These are phyloP conservation scores for Fusarium euwallaceae DNA, from an alignment of 2,329 filamentous ascomycete species.

Conservation along the genomic window DNA sequence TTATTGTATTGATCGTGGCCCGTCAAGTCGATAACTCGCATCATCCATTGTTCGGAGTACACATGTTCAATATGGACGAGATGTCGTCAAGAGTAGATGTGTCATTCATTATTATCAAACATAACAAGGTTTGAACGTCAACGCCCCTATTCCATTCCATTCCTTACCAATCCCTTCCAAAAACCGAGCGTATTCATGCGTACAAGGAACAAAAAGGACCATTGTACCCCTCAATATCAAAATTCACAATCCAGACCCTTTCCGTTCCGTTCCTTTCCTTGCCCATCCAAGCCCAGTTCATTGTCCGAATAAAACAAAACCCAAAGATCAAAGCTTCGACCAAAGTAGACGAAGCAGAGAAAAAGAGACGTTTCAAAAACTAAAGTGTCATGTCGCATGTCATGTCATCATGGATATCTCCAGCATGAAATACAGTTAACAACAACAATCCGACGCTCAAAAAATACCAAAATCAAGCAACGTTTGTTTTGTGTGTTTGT, in stretches of 20 bases:
- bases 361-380: constrained; percentile 29
- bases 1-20: background rate
- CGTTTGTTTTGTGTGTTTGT: constrained; percentile 12
- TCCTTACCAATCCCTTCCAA: background rate
- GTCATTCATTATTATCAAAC: constrained; percentile 23
- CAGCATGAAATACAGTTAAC: constrained; percentile 33
- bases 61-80: background rate
- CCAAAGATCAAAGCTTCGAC: background rate
- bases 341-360: no score
- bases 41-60: background rate
- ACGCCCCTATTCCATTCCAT: constrained; percentile 16
- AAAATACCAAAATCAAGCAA: constrained; percentile 22
- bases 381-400: constrained; percentile 39
- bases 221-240: constrained; percentile 6
- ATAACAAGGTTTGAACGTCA: constrained; percentile 8
- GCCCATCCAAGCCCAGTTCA: constrained; percentile 3
- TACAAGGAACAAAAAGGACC: constrained; percentile 13
- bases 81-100: background rate
- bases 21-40: background rate
- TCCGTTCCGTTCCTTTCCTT: background rate
- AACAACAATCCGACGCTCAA: constrained; percentile 31
- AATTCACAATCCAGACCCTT: background rate
- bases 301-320: constrained; percentile 12
- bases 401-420: constrained; percentile 43
- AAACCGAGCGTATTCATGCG: background rate